Percentiles rank a stretch among this genome's conserved stretches.
phyloP scores from a whole-genome alignment of 306 rosid species.

The Myrica gale region DNA sequence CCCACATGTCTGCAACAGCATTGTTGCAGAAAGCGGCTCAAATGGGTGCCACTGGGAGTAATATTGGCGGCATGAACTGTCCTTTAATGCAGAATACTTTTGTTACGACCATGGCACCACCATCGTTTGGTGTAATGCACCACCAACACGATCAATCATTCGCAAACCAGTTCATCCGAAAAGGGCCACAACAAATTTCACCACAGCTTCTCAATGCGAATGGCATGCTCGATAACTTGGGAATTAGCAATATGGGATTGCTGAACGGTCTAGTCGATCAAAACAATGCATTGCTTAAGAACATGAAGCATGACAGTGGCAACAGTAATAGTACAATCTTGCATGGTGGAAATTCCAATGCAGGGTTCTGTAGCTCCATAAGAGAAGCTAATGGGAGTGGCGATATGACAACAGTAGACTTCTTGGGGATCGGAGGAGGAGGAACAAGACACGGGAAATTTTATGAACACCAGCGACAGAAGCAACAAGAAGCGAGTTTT shows the following conservation, averaged over 20 bases:
- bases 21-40: slow-evolving; percentile 79
- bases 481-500: slow-evolving; percentile 39
- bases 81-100: slow-evolving; percentile 10
- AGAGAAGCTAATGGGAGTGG: slow-evolving; percentile 41
- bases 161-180: slow-evolving; percentile 44
- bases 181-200: slow-evolving; percentile 28
- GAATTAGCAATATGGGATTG: slow-evolving; percentile 48
- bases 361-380: slow-evolving; percentile 13
- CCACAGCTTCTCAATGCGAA: slow-evolving; percentile 26
- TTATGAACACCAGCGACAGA: slow-evolving; percentile 36
- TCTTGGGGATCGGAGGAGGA: slow-evolving; percentile 64
- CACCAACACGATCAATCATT: slow-evolving; percentile 25
- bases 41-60: slow-evolving; percentile 67
- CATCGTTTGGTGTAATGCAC: slow-evolving; percentile 38
- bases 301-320: slow-evolving; percentile 41
- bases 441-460: slow-evolving; percentile 39
- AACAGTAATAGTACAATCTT: slow-evolving; percentile 14
- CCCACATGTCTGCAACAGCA: slow-evolving; percentile 76
- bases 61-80: neutral
- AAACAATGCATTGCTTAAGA: slow-evolving; percentile 46
- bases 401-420: slow-evolving; percentile 65
- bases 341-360: slow-evolving; percentile 28
- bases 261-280: slow-evolving; percentile 54
- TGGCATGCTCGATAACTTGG: slow-evolving; percentile 16
- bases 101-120: slow-evolving; percentile 52